Conservation (phyloP, 225 moss, liverwort and hornwort species). For the Pleurozium schreberi region DNA sequence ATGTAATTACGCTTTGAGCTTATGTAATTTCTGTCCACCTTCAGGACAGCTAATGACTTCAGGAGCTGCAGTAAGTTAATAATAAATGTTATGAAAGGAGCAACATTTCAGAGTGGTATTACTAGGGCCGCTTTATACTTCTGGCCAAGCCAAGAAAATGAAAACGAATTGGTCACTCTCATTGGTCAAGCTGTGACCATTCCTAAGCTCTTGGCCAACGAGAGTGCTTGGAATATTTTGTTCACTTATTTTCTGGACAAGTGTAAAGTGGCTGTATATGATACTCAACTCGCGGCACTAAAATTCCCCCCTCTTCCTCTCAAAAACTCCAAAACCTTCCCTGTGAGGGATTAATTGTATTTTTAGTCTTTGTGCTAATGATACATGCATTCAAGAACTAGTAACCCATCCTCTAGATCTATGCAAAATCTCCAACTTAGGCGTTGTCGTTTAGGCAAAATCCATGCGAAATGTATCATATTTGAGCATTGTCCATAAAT, state of each 20-base stretch:
- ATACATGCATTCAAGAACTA: no score
- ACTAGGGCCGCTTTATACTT: neutral
- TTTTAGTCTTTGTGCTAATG: no score
- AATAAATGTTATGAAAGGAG: neutral
- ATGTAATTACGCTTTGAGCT: neutral
- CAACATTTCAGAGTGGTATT: neutral
- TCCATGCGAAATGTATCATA: no score
- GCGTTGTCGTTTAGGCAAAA: no score
- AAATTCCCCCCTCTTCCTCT: no score
- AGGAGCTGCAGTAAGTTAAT: neutral
- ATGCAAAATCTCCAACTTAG: no score
- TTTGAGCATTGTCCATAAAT: no score
- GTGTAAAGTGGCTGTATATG: neutral
- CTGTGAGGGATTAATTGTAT: no score
- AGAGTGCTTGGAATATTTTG: neutral
- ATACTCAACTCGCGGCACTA: neutral
- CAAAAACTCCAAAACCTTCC: no score
- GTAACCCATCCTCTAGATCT: no score
- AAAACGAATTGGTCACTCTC: neutral
- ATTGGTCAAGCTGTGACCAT: neutral
- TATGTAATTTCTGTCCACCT: neutral
- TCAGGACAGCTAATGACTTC: neutral
- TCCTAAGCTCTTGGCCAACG: neutral
- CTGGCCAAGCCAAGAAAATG: neutral
- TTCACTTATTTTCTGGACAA: neutral